phyloP scores from a whole-genome alignment of 1,139 yeast genomes.

The Scheffersomyces illinoinensis region DNA sequence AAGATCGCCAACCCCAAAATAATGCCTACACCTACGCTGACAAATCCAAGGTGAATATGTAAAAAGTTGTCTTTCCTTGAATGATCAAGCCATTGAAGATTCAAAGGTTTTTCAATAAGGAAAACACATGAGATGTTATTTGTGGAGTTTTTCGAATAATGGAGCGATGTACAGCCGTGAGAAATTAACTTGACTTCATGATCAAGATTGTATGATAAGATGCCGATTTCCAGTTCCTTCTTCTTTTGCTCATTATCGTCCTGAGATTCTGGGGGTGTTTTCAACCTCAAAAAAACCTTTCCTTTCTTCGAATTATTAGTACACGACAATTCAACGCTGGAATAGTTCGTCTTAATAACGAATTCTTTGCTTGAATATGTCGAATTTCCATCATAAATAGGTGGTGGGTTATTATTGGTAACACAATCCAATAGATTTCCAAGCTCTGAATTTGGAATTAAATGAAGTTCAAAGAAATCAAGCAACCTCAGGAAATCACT shows the following conservation, averaged over 20 bases:
- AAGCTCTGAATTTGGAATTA: slow-evolving; percentile 57
- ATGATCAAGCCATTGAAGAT: slow-evolving; percentile 54
- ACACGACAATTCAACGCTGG: slow-evolving; percentile 45
- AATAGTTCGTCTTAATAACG: slow-evolving; percentile 31
- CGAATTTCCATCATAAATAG: slow-evolving; percentile 3
- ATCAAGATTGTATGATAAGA: slow-evolving; percentile 51
- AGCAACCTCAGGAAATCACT: slow-evolving; percentile 43
- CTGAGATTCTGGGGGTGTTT: not conserved
- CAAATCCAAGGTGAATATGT: slow-evolving; percentile 62
- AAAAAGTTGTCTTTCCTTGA: slow-evolving; percentile 35
- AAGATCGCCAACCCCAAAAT: slow-evolving; percentile 54
- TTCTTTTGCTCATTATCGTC: slow-evolving; percentile 3
- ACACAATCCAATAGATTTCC: slow-evolving; percentile 34
- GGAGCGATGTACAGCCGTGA: slow-evolving; percentile 63
- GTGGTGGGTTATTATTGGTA: slow-evolving; percentile 8
- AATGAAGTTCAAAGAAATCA: slow-evolving; percentile 64
- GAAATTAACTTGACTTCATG: slow-evolving; percentile 66
- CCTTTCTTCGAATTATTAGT: slow-evolving; percentile 41
- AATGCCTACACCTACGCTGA: slow-evolving; percentile 67
- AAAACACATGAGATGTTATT: slow-evolving; percentile 58
- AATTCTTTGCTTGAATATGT: slow-evolving; percentile 2
- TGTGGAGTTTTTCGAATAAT: slow-evolving; percentile 12
- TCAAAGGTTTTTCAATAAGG: slow-evolving; percentile 65
- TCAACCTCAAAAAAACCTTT: slow-evolving; percentile 32
- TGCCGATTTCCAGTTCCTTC: slow-evolving; percentile 24